phyloP scores from a whole-genome alignment of 345 rosid species.

The Ceriops decandra region DNA sequence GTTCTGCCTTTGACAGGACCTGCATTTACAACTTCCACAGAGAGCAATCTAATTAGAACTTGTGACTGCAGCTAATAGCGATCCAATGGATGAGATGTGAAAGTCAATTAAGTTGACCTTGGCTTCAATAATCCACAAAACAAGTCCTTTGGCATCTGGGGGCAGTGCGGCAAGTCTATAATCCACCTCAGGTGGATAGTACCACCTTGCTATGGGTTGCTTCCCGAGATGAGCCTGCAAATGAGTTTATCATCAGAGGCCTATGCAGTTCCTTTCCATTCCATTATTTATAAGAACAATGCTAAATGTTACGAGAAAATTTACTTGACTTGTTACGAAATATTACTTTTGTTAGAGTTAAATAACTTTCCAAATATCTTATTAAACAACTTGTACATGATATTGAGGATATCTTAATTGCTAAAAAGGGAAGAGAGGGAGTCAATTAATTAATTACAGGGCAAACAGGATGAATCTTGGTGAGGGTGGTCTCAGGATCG shows the following conservation, averaged over 20 bases:
- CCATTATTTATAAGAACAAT: no score
- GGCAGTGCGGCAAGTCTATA: slow-evolving; percentile 72
- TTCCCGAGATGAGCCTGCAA: slow-evolving; percentile 80
- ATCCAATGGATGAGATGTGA: no score
- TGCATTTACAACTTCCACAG: slow-evolving; percentile 15
- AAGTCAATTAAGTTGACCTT: slow-evolving; percentile 39
- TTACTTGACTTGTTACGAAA: no score
- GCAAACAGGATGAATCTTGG: slow-evolving; percentile 82
- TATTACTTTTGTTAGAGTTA: no score
- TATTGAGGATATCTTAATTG: no score
- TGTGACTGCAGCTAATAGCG: no score
- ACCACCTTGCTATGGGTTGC: slow-evolving; percentile 97
- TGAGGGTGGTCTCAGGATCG: slow-evolving; percentile 89
- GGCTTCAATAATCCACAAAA: slow-evolving; percentile 89
- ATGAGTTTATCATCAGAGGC: no score
- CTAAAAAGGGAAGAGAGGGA: neutral
- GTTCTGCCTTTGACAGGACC: slow-evolving; percentile 82
- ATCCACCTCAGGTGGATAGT: slow-evolving; percentile 89
- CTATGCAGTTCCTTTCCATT: no score
- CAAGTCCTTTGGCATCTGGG: slow-evolving; percentile 73
- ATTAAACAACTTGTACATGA: no score
- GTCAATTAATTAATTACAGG: slow-evolving; percentile 42
- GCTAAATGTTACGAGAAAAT: no score
- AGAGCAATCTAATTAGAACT: neutral
- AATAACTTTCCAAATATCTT: no score